Base-by-base conservation (phyloP, 139 green algal genomes). In the Tetraselmis striata region DNA sequence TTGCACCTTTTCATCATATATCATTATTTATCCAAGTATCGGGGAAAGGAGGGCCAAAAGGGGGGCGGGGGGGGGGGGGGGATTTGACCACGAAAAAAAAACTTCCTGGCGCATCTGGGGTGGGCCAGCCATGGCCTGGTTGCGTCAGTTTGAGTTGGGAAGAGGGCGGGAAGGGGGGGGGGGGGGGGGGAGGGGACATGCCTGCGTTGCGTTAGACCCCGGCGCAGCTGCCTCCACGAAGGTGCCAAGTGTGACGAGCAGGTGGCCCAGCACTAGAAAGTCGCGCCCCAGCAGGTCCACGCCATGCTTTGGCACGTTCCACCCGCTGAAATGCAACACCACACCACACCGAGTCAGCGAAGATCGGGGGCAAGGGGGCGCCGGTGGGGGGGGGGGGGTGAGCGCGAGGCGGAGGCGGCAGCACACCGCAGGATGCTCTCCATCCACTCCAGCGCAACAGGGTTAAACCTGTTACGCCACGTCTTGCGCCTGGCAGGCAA, bases 251-350 rank as follows among this genome's bases (percentile, higher is more conserved):
- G 76, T 79, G 11, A 31, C 76, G 5, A 79, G 29, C 5, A 79
- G 29, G 29, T 31, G 29, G 18, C 76, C 76, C 76, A 79, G 18
- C 5, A 79, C 76, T 18, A 79, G 5, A 31, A 45, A 79, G 18
- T 79, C 76, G 76, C 29, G 29, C 11, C 76, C 76, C 18, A 79
- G 29, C 29, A 79, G 29, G 76, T 79, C 76, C 29, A 79, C 76
- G 11, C 76, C 76, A 18, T 79, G 76, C 76, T 22, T 79, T 11
- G 29, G 29, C 11, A 31, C 76, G 29, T 79, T 31, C 29, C 29
- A 79, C 11, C 29, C 76, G 5, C 29, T 79, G 29, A 79, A 5
- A 31, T 5, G 29, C 76, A 31, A 5, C 29, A 79, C 11, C 76
- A 79, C 18, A 31, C 45, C 45, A 25, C 45, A 67, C n/a, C n/a